Percentiles rank a stretch among this genome's conserved stretches.
phyloP scores from a whole-genome alignment of 768 basidiomycete species.

The Heimioporus sp. region DNA sequence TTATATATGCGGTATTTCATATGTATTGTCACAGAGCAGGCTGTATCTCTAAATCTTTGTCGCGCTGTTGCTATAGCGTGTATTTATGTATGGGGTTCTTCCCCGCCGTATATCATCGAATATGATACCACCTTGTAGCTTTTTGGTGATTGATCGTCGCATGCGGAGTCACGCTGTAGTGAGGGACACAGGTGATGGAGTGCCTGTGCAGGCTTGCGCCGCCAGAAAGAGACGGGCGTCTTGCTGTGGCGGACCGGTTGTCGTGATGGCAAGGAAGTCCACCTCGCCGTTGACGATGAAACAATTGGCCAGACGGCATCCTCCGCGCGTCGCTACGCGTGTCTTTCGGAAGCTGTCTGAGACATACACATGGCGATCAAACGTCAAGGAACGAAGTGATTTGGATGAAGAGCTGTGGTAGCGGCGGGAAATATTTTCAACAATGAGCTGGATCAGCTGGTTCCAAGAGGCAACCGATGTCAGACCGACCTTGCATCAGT shows the following conservation, averaged over 20 bases:
- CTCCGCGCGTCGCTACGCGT: conserved; percentile 19
- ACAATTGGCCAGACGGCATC: conserved; percentile 19
- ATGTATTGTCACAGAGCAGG: conserved; percentile 20
- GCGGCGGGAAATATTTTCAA: conserved; percentile 15
- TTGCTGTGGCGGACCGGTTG: neutral
- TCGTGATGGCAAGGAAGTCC: conserved; percentile 9
- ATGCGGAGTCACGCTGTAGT: neutral
- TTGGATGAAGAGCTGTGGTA: neutral
- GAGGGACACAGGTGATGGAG: neutral
- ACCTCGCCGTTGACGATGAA: conserved; percentile 23
- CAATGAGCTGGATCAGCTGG: conserved; percentile 27
- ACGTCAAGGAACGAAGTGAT: conserved; percentile 17
- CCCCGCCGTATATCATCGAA: conserved; percentile 10
- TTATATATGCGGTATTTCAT: conserved; percentile 15
- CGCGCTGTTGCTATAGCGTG: conserved; percentile 8
- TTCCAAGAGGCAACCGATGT: conserved; percentile 23
- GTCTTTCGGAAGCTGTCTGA: conserved; percentile 14
- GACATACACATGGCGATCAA: conserved; percentile 28
- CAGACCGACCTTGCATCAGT: conserved; percentile 16
- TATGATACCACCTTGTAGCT: conserved; percentile 19
- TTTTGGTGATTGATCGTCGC: conserved; percentile 2
- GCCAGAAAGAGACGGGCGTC: neutral
- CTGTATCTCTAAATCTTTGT: conserved; percentile 25
- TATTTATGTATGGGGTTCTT: conserved; percentile 15
- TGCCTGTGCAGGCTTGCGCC: neutral